Base-by-base conservation (phyloP, 2,329 filamentous ascomycete species). In the Pseudocercospora eumusae region DNA sequence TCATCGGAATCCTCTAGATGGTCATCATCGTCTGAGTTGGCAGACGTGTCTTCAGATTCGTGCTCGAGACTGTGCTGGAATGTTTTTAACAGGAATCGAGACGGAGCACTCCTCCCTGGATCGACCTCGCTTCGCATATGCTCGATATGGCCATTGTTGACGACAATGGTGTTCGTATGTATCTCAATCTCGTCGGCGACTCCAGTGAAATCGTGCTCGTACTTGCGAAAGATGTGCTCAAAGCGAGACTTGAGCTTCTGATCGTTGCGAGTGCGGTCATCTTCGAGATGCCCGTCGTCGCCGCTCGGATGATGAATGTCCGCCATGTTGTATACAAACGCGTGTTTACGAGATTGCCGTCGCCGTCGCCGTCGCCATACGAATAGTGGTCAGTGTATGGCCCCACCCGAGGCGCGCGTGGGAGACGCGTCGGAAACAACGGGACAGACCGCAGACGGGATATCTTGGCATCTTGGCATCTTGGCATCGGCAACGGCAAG, bases 101-200 rank as follows among this genome's bases (percentile, higher is more conserved):
- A 67, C 2, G 73, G 68, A 23, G 69, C 64, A 49, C 66, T 64
- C 25, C 75, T 59, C 27, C 82, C 80, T 44, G 75, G 72, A 77
- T 84, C 80, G 66, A 83, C 77, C 73, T 88, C 82, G 76, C 84
- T 75, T 72, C 79, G 71, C 82, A 91, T 86, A 71, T 84, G 75
- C 56, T 84, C 75, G 57, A 97, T 75, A 77, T 98, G 95, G 0
- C 95, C 93, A 80, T 96, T 95, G 75, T 98, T 84, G 60, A 97
- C 87, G n/a, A 96, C 83, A 52, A 98, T 87, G 62, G 90, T 82
- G 58, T 91, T 92, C 0, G 90, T 93, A 55, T 82, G 81, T 60
- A 96, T 81, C 75, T 98, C 91, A 70, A 98, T 92, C 77, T 96
- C 92, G 75, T 98, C 93, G 58, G 89, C 92, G 56, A 93, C 83